phyloP scores from a whole-genome alignment of 495 filamentous ascomycete species.

The Tuber microsphaerosporum region DNA sequence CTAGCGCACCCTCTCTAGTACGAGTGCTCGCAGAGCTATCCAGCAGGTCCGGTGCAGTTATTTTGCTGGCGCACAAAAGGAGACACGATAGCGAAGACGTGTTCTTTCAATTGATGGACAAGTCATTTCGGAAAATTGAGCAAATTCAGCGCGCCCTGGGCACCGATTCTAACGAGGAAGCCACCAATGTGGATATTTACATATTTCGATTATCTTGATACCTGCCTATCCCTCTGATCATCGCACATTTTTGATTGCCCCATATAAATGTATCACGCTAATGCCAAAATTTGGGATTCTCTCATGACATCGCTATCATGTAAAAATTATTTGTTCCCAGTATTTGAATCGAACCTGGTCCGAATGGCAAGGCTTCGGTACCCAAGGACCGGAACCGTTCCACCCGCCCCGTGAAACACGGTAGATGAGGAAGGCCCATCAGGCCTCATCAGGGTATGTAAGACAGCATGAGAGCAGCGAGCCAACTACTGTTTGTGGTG shows the following conservation, averaged over 20 bases:
- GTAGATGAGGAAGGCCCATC: conserved; percentile 12
- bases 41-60: conserved; percentile 47
- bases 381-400: conserved; percentile 1
- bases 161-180: not conserved
- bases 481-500: not conserved
- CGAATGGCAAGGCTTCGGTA: not conserved
- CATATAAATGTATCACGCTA: not conserved
- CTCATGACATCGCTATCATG: not conserved
- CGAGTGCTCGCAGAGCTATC: conserved; percentile 56
- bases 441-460: conserved; percentile 18
- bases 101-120: conserved; percentile 69
- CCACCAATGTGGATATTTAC: conserved; percentile 3
- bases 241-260: not conserved
- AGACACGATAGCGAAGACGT: conserved; percentile 73
- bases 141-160: conserved; percentile 6
- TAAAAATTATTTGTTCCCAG: not conserved
- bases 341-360: not conserved
- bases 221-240: not conserved
- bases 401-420: conserved; percentile 21
- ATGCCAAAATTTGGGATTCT: not conserved
- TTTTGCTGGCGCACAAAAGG: conserved; percentile 74
- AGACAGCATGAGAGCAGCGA: conserved; percentile 15
- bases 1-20: conserved; percentile 70
- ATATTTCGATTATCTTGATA: not conserved
- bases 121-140: conserved; percentile 21